Evolutionary conservation across 495 filamentous ascomycete species (phyloP).

Genomic region (Pyronema domesticum): DNA sequence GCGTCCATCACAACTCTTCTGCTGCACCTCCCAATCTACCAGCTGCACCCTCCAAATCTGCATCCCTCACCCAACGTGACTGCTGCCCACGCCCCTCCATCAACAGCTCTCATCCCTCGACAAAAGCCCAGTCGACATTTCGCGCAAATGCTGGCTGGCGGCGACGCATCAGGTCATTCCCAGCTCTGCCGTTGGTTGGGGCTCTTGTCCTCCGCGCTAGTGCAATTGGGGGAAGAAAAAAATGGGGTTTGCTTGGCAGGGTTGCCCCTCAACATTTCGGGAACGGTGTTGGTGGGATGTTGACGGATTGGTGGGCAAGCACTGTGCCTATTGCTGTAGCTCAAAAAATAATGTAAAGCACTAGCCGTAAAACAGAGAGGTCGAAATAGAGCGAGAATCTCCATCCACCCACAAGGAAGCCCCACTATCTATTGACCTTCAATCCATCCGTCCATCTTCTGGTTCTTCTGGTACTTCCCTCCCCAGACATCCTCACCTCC

Average conservation of each 20-base stretch:
- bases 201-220: neutral
- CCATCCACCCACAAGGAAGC: too few species aligned
- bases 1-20: too few species aligned
- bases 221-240: neutral
- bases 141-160: neutral
- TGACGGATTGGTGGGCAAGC: too few species aligned
- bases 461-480: neutral
- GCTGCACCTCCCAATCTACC: too few species aligned
- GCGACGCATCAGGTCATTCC: neutral
- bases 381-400: too few species aligned
- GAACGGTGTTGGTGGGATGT: neutral
- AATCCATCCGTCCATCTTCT: neutral
- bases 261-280: slow-evolving; percentile 5
- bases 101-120: too few species aligned
- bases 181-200: neutral
- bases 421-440: neutral
- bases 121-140: too few species aligned
- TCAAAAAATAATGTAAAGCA: neutral
- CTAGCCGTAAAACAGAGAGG: too few species aligned
- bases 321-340: too few species aligned
- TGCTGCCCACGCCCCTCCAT: too few species aligned
- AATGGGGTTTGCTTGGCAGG: slow-evolving; percentile 3
- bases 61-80: too few species aligned
- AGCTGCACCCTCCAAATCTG: too few species aligned
- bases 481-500: neutral